Evolutionary conservation across 176 grass and related monocot species (phyloP), one percentile per base, ranked within the genome.

Genomic region (Rhynchospora breviuscula): DNA sequence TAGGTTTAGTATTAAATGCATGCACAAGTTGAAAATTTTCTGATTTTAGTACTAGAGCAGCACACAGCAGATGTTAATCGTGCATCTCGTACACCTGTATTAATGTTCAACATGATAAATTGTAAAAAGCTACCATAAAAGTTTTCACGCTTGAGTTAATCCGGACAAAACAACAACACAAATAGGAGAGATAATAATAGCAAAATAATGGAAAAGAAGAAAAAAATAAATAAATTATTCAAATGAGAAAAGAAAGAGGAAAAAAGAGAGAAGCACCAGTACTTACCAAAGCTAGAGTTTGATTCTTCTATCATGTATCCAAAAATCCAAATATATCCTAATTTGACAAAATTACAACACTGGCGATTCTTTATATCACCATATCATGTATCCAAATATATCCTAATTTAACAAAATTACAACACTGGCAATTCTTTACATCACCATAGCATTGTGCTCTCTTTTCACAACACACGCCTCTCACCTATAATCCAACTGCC

Each of bases 371-470:
- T 63, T 64, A 68, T 82, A 82, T 51, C 43, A 67, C 51, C 73
- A 56, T 63, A 63, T 81, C 9, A 44, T 75, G 48, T 52, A 46
- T 75, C 19, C 47, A 53, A 47, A 63, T 63, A 81, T 64, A 49
- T 64, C 79, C 79, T 81, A 81, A 81, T 81, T 81, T 81, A 81
- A 64, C 79, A 63, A 81, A 81, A 81, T 64, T 64, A 78, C 73
- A 81, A 59, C 59, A 64, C 79, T 49, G 47, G 47, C 10, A 81
- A 47, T 81, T 63, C 44, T 49, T 63, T 64, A 68, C 67, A 82
- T 66, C 43, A 67, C 49, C 72, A 54, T 29, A 76, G 23, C 13
- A 4, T 3, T 61, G 49, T 77, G 49, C 29, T 76, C 52, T 26
- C 48, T 54, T 29, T 54, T 77, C 23, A 77, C 49, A 77, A 77